These are phyloP conservation scores for Neonectria ditissima DNA, from an alignment of 2,329 filamentous ascomycete species.

Conservation along the genomic window DNA sequence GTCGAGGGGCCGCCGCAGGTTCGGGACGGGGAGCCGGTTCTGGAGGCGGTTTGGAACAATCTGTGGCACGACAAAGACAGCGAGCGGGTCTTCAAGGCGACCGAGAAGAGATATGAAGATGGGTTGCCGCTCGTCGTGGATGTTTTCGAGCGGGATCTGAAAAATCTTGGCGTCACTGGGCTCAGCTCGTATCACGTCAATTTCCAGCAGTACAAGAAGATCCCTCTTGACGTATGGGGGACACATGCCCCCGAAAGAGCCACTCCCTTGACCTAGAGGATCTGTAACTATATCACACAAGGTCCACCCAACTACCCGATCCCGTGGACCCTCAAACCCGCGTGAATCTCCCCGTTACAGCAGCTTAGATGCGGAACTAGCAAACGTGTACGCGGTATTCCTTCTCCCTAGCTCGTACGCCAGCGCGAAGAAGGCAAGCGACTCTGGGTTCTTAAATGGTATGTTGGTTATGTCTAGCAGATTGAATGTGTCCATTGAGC, in stretches of 20 bases:
- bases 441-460: too few relatives aligned
- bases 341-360: too few relatives aligned
- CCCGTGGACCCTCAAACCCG: background rate
- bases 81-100: conserved; percentile 10
- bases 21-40: conserved; percentile 10
- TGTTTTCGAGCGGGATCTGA: conserved; percentile 6
- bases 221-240: background rate
- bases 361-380: too few relatives aligned
- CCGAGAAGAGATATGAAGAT: background rate
- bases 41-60: conserved; percentile 1
- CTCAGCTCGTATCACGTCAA: background rate
- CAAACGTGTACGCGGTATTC: too few relatives aligned
- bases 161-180: background rate
- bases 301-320: background rate
- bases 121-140: background rate
- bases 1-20: conserved; percentile 5
- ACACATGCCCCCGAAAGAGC: conserved; percentile 1
- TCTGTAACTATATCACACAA: background rate
- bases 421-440: too few relatives aligned
- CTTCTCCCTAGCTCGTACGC: too few relatives aligned
- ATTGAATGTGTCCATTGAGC: too few relatives aligned
- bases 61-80: conserved; percentile 11
- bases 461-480: too few relatives aligned
- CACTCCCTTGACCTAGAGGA: background rate
- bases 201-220: conserved; percentile 3